Conservation (phyloP, 768 basidiomycete species). For the Serendipita sp. region DNA sequence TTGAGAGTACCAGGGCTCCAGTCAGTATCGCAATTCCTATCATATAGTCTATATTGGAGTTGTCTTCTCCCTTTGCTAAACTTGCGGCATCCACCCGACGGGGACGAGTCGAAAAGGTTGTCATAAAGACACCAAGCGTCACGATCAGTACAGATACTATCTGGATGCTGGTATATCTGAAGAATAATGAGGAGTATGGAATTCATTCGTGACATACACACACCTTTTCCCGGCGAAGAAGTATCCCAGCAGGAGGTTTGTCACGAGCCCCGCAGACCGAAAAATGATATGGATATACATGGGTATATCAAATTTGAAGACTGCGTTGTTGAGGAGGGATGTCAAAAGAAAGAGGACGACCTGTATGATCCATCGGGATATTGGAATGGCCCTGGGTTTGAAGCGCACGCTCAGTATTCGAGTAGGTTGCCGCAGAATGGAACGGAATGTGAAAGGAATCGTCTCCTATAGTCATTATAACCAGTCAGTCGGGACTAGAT, state of each 20-base stretch:
- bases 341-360: slow-evolving; percentile 65
- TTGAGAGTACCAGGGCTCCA: slow-evolving; percentile 62
- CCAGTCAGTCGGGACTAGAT: neutral
- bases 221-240: slow-evolving; percentile 46
- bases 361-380: slow-evolving; percentile 58
- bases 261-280: slow-evolving; percentile 68
- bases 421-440: neutral
- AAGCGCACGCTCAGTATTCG: slow-evolving; percentile 20
- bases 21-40: slow-evolving; percentile 47
- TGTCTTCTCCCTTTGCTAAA: neutral
- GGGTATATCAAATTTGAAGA: slow-evolving; percentile 72
- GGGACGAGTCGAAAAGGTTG: slow-evolving; percentile 59
- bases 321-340: slow-evolving; percentile 78
- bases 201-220: slow-evolving; percentile 15
- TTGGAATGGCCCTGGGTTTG: slow-evolving; percentile 48
- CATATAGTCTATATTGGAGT: slow-evolving; percentile 32
- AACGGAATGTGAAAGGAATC: neutral
- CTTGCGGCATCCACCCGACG: slow-evolving; percentile 4
- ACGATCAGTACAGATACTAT: slow-evolving; percentile 63
- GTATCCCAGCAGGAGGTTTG: slow-evolving; percentile 71
- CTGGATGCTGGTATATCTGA: slow-evolving; percentile 47
- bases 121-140: slow-evolving; percentile 59
- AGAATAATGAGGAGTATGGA: slow-evolving; percentile 7
- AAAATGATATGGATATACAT: slow-evolving; percentile 93
- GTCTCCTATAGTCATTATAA: neutral